phyloP scores from a whole-genome alignment of 73 alveolate species.

The Stentor roeselii region DNA sequence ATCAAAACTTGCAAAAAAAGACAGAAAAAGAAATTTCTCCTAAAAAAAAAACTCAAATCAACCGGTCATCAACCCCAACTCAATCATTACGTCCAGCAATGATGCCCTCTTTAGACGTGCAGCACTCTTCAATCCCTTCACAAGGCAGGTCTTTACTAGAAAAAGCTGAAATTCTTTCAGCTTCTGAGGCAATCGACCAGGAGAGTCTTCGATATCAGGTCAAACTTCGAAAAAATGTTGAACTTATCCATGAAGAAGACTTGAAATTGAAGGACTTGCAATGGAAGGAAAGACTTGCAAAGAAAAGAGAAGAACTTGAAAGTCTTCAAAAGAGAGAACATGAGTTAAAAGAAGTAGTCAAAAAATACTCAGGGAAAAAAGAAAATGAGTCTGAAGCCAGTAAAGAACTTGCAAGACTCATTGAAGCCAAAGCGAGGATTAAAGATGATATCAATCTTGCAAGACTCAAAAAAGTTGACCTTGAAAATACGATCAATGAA shows the following conservation, averaged over 20 bases:
- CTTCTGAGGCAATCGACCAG: constrained; percentile 1
- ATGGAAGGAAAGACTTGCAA: not conserved
- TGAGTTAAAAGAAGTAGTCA: not conserved
- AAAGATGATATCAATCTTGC: not conserved
- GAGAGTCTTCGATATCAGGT: not conserved
- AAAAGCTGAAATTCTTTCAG: not conserved
- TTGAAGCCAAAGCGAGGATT: not conserved
- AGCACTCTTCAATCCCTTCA: not conserved
- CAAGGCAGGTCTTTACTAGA: not conserved
- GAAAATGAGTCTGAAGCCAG: not conserved
- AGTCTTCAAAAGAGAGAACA: not conserved
- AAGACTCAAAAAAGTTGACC: not conserved
- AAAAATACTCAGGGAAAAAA: not conserved
- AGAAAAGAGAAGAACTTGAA: not conserved
- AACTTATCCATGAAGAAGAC: not conserved
- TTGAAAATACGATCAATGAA: not conserved
- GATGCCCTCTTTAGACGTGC: not conserved
- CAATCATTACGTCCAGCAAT: not conserved
- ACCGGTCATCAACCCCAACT: not conserved
- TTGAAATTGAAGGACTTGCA: not conserved
- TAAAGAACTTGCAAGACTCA: constrained; percentile 4
- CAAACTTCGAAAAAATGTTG: not conserved
- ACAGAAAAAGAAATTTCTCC: not conserved
- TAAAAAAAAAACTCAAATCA: not conserved
- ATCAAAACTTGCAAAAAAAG: too few species aligned